Evolutionary conservation across 2,329 filamentous ascomycete genomes (phyloP), one percentile per base, ranked within the genome.

Genomic region (Coniosporium uncinatum): DNA sequence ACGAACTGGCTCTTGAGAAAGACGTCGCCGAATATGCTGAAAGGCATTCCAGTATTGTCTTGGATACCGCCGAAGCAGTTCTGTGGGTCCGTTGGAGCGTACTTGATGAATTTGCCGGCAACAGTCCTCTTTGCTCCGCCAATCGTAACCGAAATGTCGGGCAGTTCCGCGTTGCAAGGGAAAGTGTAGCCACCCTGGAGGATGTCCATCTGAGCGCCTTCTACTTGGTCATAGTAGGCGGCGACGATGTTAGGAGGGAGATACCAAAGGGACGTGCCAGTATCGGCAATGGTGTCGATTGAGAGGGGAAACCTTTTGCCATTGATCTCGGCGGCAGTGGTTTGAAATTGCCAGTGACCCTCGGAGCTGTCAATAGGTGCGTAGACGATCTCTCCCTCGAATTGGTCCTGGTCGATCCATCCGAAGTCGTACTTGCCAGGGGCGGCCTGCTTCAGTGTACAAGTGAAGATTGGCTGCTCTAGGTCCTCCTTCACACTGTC

Each of bases 1-100:
- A 83, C 79, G 56, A 85, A 89, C 47, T 85, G 70, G 42, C 77
- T 77, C 76, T 93, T 93, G 50, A 93, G 73, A 67, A 89, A 87
- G 42, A 85, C 71, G 46, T 90, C 85, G 8, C 88, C 88, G 42
- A 90, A 76, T 54, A 94, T 88, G 42, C 73, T 78, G 47, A 82
- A 71, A 5, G 71, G 71, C 36, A 83, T 61, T n/a, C 71, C 75
- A 2, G 61, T 54, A 51, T 75, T 70, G 48, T 63, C 71, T 69
- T 93, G 88, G 47, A 94, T 75, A 37, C 86, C 88, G 42, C 87
- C 87, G 59, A 78, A 90, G 71, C 88, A 93, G 42, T 53, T 24
- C 51, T 52, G 45, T 56, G 56, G n/a, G 8, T 54, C 49, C 38
- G 67, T 46, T 5, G 70, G 64, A 0, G 70, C 61, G 51, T 71